Conservation (phyloP, 2,329 filamentous ascomycete species). For the Rhexocercosporidium sp. region DNA sequence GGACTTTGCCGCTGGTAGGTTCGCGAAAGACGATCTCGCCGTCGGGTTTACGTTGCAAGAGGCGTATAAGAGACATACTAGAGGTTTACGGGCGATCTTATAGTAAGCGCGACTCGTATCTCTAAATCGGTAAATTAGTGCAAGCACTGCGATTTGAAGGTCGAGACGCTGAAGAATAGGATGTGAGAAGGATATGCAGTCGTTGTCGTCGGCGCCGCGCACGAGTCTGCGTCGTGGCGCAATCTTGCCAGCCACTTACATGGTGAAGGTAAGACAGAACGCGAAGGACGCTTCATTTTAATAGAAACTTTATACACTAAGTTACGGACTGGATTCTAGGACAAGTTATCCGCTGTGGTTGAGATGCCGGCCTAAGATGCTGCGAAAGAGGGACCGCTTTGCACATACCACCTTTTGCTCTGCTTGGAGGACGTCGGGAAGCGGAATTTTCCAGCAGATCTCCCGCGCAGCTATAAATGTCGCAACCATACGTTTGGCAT, state of each 20-base stretch:
- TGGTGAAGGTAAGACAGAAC: conserved; percentile 27
- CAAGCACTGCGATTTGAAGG: conserved; percentile 30
- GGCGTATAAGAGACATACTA: conserved; percentile 33
- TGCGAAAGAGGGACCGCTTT: no score
- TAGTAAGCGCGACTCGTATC: conserved; percentile 28
- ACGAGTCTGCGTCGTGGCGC: neutral
- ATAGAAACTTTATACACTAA: conserved; percentile 16
- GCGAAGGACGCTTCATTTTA: conserved; percentile 31
- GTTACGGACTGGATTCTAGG: no score
- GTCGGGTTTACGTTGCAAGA: conserved; percentile 34
- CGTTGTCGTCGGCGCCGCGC: conserved; percentile 21
- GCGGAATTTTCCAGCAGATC: no score
- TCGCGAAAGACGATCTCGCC: conserved; percentile 35
- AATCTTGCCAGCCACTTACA: conserved; percentile 21
- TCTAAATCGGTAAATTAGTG: conserved; percentile 9
- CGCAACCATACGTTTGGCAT: no score
- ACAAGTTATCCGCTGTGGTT: no score
- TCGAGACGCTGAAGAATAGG: conserved; percentile 26
- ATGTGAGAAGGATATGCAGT: conserved; percentile 24
- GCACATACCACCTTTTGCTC: no score
- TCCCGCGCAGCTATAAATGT: no score
- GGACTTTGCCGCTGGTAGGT: conserved; percentile 27
- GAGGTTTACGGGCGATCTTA: conserved; percentile 27
- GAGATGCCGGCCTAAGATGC: no score
- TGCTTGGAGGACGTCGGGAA: no score